Evolutionary conservation across 2,329 filamentous ascomycete species (phyloP).

Genomic region (Coniochaeta prunicola): DNA sequence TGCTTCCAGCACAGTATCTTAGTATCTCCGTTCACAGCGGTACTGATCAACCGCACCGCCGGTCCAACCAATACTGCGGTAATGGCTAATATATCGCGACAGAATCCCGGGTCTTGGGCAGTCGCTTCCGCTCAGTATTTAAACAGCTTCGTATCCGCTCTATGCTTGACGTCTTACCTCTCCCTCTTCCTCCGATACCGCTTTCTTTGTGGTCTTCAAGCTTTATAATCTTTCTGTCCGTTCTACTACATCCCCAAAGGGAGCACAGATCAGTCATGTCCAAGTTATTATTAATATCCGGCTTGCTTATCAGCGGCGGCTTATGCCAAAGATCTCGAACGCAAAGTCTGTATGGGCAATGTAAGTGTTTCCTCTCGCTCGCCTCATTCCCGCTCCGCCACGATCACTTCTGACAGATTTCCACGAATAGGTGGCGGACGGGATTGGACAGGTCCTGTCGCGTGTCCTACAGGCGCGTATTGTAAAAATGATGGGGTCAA

Average conservation of each 20-base stretch:
- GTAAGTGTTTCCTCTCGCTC: conserved; percentile 7
- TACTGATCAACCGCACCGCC: not conserved
- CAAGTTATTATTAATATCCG: conserved; percentile 6
- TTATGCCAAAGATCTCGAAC: conserved; percentile 9
- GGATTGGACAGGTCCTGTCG: conserved; percentile 8
- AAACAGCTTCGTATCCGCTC: not conserved
- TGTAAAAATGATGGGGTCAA: conserved; percentile 14
- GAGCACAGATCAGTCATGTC: conserved; percentile 6
- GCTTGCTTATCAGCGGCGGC: conserved; percentile 6
- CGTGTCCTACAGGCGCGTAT: conserved; percentile 12
- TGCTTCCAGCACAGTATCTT: not conserved
- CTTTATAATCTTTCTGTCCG: not conserved
- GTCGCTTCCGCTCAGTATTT: not conserved
- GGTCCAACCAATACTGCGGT: not conserved
- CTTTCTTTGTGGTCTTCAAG: not conserved
- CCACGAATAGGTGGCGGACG: conserved; percentile 13
- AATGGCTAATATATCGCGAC: conserved; percentile 10
- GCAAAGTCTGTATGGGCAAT: conserved; percentile 13
- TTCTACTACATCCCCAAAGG: not conserved
- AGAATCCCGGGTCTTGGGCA: conserved; percentile 12
- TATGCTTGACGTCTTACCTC: not conserved
- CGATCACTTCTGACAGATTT: not conserved
- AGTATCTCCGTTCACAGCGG: not conserved
- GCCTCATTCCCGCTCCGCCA: not conserved
- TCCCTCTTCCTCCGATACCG: not conserved